A percentile compares a stretch with the other conserved stretches of the same genome.
phyloP scores from a whole-genome alignment of 495 filamentous ascomycete species.

The Staphylotrichum tortipilum region DNA sequence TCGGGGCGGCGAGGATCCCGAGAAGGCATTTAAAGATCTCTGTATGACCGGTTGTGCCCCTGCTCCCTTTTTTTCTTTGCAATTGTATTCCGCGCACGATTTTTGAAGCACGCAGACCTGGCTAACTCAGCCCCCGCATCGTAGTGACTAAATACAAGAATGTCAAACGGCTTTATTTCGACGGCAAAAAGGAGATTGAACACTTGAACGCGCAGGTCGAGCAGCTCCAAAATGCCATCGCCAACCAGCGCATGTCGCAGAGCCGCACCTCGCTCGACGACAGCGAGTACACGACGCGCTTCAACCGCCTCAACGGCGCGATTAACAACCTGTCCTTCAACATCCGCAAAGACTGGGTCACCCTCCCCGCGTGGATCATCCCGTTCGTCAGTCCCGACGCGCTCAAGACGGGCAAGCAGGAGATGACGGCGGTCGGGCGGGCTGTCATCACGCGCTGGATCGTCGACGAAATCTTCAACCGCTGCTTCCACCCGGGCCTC shows the following conservation, averaged over 20 bases:
- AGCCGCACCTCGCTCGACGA: constrained; percentile 94
- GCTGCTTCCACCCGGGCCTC: constrained; percentile 82
- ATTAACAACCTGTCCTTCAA: constrained; percentile 93
- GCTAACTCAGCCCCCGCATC: constrained; percentile 5
- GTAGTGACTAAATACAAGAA: constrained; percentile 92
- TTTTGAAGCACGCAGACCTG: not conserved
- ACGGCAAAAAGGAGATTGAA: constrained; percentile 84
- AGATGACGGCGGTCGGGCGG: constrained; percentile 94
- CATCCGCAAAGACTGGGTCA: constrained; percentile 85
- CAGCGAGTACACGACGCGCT: constrained; percentile 84
- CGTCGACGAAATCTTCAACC: constrained; percentile 82
- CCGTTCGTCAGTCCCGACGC: constrained; percentile 77
- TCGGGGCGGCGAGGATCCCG: constrained; percentile 45
- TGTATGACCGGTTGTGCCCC: constrained; percentile 40
- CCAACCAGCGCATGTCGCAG: constrained; percentile 88
- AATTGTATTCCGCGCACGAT: no score
- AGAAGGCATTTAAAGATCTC: constrained; percentile 54
- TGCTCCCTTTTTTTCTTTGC: no score
- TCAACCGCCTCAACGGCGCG: constrained; percentile 86
- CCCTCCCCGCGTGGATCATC: constrained; percentile 69
- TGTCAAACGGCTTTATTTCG: constrained; percentile 95
- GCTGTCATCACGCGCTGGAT: constrained; percentile 86
- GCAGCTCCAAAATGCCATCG: constrained; percentile 89
- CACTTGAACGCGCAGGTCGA: constrained; percentile 82
- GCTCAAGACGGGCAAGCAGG: constrained; percentile 70